Evolutionary conservation across 2,329 filamentous ascomycete species (phyloP).

Genomic region (Phialophora verrucosa): DNA sequence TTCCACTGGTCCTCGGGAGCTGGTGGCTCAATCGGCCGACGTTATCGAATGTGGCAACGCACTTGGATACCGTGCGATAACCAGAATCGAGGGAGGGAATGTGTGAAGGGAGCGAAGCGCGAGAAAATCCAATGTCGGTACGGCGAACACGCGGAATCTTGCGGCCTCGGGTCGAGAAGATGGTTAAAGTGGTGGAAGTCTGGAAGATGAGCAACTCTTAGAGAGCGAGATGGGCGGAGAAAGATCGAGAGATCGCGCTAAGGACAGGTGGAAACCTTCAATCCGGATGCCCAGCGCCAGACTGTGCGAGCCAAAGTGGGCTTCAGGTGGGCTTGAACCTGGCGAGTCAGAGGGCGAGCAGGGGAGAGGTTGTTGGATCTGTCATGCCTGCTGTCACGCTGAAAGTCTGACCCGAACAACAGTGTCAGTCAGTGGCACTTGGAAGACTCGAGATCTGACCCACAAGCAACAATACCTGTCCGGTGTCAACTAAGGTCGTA

Average conservation of each 20-base stretch:
- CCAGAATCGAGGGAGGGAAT: neutral
- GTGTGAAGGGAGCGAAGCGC: neutral
- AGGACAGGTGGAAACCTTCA: conserved; percentile 20
- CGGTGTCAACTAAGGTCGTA: neutral
- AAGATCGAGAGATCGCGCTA: conserved; percentile 41
- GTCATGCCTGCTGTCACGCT: conserved; percentile 5
- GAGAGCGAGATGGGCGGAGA: conserved; percentile 40
- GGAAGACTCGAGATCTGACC: neutral
- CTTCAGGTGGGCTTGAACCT: conserved; percentile 7
- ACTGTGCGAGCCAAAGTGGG: conserved; percentile 14
- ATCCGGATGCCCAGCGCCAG: conserved; percentile 20
- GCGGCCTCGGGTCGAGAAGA: conserved; percentile 32
- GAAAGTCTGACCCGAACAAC: conserved; percentile 22
- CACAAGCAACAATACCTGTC: neutral
- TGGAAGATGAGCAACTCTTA: conserved; percentile 39
- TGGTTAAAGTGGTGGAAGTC: conserved; percentile 32
- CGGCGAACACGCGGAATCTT: conserved; percentile 14
- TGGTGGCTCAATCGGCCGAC: neutral
- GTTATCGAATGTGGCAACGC: neutral
- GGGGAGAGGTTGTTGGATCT: conserved; percentile 5
- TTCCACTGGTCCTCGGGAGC: neutral
- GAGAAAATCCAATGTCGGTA: conserved; percentile 2
- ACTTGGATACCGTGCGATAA: neutral
- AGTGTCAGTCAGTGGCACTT: conserved; percentile 13
- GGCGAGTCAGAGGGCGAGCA: conserved; percentile 16